Evolutionary conservation across 305 asterid species (phyloP), one percentile per base, ranked within the genome.

Genomic region (Fraxinus paxiana): DNA sequence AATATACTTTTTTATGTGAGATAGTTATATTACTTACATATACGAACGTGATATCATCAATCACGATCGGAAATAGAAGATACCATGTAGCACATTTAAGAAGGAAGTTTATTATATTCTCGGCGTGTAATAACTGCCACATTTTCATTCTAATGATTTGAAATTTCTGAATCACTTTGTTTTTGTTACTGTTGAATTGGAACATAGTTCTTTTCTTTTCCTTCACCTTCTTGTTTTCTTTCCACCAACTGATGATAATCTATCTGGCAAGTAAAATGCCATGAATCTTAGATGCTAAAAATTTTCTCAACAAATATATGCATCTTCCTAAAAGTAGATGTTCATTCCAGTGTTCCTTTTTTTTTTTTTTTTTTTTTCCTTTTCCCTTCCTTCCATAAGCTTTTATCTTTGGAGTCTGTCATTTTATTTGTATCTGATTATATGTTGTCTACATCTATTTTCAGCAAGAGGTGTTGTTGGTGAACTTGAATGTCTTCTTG

Each of bases 401-500:
- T 51, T 4, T 20, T 76, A 59, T 17, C n/a, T 18, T 2, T 46
- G 33, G 6, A 79, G 2, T 81, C 8, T 20, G 38, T 54, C 28
- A 69, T 80, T 79, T 79, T 18, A 26, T 70, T 70, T 41, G 67
- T 71, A 56, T 75, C 70, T 31, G 74, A 31, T 17, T 15, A 59
- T 31, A 20, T 51, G 70, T 59, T 2, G 4, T 26, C 35, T 59
- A 76, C 78, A 51, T 81, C 48, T 82, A 56, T 30, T 85, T 86
- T 88, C 94, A 95, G 98, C 87, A 9, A 84, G 85, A 85, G 48
- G 35, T 83, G 80, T 91, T 17, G 67, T 90, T 73, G 80, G 83
- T 70, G 97, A 91, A 77, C 93, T 95, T 59, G 88, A 87, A 79
- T 41, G 84, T 87, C 90, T 92, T 79, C 79, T 93, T 54, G 86